Percentiles rank a stretch among this genome's conserved stretches.
These are phyloP conservation scores for Wilhelminamyces savonicus DNA, from an alignment of 805 yeast species.

Conservation along the genomic window DNA sequence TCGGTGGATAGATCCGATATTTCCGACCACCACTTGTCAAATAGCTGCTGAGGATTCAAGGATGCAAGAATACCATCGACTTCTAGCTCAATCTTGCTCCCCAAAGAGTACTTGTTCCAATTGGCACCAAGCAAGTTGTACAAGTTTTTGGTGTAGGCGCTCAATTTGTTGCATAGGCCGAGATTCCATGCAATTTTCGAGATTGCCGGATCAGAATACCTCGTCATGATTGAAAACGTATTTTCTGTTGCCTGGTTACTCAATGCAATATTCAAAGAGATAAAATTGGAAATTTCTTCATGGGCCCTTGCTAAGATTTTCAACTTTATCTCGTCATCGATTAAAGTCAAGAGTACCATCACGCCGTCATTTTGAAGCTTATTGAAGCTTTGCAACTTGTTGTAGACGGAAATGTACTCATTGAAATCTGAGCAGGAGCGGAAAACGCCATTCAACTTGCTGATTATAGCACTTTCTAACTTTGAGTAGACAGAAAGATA, in stretches of 20 bases:
- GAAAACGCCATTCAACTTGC: constrained; percentile 19
- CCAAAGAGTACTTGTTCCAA: constrained; percentile 40
- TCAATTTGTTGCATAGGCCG: constrained; percentile 14
- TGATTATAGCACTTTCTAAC: constrained; percentile 15
- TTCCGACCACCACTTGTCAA: constrained; percentile 48
- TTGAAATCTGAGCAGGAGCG: constrained; percentile 17
- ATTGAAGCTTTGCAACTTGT: constrained; percentile 11
- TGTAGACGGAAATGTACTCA: constrained; percentile 22
- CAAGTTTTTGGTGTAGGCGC: constrained; percentile 18
- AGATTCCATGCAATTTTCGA: constrained; percentile 11
- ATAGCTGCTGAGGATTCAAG: constrained; percentile 36
- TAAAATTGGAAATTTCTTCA: constrained; percentile 16
- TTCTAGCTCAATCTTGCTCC: constrained; percentile 52
- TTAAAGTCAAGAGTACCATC: constrained; percentile 14
- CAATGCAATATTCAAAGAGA: constrained; percentile 5
- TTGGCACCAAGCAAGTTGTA: constrained; percentile 22
- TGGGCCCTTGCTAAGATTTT: constrained; percentile 23
- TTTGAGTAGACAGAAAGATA: constrained; percentile 16
- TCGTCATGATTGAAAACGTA: no score
- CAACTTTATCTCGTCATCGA: constrained; percentile 32
- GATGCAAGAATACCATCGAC: constrained; percentile 39
- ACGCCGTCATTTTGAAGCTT: constrained; percentile 2
- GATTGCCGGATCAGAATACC: constrained; percentile 1
- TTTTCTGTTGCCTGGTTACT: no score
- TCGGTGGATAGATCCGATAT: no score